Percentiles rank a stretch among this genome's conserved stretches.
Conservation (phyloP, 371 early-diverging fungal species). For the Lichtheimia hyalospora region DNA sequence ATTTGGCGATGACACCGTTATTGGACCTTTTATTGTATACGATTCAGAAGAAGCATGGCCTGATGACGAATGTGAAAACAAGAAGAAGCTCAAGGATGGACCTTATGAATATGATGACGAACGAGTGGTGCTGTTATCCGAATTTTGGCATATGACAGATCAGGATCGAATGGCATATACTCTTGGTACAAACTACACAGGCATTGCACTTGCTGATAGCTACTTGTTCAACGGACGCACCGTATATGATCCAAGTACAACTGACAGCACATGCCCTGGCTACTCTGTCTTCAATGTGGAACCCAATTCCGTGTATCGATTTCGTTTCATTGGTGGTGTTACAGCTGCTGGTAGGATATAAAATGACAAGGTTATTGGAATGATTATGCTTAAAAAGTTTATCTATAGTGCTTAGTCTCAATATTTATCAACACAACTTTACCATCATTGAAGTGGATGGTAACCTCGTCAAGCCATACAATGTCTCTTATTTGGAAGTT, state of each 20-base stretch:
- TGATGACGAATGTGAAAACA: not conserved
- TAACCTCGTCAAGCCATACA: slow-evolving; percentile 29
- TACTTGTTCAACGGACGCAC: slow-evolving; percentile 45
- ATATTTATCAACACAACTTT: slow-evolving; percentile 31
- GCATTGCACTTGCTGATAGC: slow-evolving; percentile 32
- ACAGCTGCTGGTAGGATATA: slow-evolving; percentile 23
- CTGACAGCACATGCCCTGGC: slow-evolving; percentile 20
- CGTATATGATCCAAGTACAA: slow-evolving; percentile 9
- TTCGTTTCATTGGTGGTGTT: slow-evolving; percentile 38
- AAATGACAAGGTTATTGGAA: no score
- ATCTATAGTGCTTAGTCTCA: slow-evolving; percentile 15
- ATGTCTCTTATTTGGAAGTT: slow-evolving; percentile 25
- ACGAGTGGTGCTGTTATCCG: slow-evolving; percentile 37
- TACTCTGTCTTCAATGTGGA: slow-evolving; percentile 25
- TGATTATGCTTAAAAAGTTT: no score
- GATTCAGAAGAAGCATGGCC: slow-evolving; percentile 29
- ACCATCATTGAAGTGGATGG: slow-evolving; percentile 49
- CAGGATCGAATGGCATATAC: slow-evolving; percentile 19
- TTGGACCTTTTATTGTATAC: slow-evolving; percentile 47
- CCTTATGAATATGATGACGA: slow-evolving; percentile 40
- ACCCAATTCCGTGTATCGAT: slow-evolving; percentile 31
- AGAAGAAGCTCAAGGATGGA: slow-evolving; percentile 8
- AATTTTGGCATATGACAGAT: slow-evolving; percentile 45
- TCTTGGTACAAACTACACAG: slow-evolving; percentile 24
- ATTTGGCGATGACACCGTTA: slow-evolving; percentile 42